Evolutionary conservation across 2,329 filamentous ascomycete species (phyloP).

Genomic region (Exophiala aquamarina): DNA sequence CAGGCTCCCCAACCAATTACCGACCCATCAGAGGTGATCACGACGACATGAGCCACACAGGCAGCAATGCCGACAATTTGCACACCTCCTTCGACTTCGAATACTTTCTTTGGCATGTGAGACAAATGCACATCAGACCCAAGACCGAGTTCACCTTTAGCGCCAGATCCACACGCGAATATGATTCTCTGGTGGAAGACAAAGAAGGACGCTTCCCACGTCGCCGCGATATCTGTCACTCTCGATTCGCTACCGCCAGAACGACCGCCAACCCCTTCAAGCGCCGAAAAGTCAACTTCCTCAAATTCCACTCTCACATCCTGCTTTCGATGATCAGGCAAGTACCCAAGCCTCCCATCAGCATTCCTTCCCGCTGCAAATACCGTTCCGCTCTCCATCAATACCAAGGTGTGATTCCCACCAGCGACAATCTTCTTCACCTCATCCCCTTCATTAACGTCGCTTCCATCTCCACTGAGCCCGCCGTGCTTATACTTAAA

Average conservation of each 20-base stretch:
- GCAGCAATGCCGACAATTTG: conserved; percentile 51
- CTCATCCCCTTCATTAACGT: conserved; percentile 37
- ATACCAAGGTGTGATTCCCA: conserved; percentile 82
- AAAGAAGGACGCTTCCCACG: conserved; percentile 74
- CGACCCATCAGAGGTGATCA: conserved; percentile 70
- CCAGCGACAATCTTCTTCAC: conserved; percentile 57
- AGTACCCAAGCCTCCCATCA: conserved; percentile 45
- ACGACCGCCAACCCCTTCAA: neutral
- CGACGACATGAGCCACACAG: conserved; percentile 75
- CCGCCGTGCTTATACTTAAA: conserved; percentile 49
- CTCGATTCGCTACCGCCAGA: neutral
- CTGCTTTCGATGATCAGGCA: neutral
- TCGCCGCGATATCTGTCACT: conserved; percentile 62
- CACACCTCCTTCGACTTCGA: conserved; percentile 13
- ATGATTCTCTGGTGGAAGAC: conserved; percentile 49
- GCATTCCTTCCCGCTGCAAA: conserved; percentile 67
- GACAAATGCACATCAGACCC: conserved; percentile 39
- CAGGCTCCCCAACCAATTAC: conserved; percentile 88
- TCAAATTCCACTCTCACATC: too few relatives aligned
- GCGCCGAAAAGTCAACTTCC: neutral
- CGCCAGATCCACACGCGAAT: conserved; percentile 65
- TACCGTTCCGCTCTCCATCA: conserved; percentile 59
- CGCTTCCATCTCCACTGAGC: conserved; percentile 37
- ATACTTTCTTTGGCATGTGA: conserved; percentile 6
- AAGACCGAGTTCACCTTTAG: conserved; percentile 71